Conservation (phyloP, 768 basidiomycete species). For the Russula earlei region DNA sequence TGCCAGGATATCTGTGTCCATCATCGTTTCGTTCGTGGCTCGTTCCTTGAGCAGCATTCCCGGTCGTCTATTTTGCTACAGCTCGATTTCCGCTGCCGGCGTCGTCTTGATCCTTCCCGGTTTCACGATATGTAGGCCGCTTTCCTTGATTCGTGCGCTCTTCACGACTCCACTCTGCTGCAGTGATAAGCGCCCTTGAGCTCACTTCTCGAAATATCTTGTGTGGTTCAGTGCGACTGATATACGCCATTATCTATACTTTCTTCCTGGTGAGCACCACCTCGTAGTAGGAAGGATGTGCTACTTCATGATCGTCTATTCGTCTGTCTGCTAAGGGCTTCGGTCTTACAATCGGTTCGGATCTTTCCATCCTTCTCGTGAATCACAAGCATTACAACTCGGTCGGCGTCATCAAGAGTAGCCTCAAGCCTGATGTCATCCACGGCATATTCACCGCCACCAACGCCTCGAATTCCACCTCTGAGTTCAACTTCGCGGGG, state of each 20-base stretch:
- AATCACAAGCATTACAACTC: constrained; percentile 44
- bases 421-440: constrained; percentile 24
- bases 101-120: constrained; percentile 88
- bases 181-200: constrained; percentile 72
- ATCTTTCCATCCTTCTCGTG: constrained; percentile 58
- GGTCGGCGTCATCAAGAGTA: constrained; percentile 26
- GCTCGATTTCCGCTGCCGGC: constrained; percentile 80
- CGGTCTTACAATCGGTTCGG: constrained; percentile 75
- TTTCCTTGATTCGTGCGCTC: neutral
- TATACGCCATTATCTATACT: constrained; percentile 81
- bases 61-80: constrained; percentile 76
- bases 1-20: constrained; percentile 70
- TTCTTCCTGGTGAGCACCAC: constrained; percentile 53
- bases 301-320: neutral
- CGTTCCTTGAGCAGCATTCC: constrained; percentile 69
- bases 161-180: neutral
- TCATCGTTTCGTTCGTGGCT: constrained; percentile 76
- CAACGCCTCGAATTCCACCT: constrained; percentile 21
- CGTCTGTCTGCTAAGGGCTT: constrained; percentile 51
- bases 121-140: constrained; percentile 62
- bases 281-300: neutral
- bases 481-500: constrained; percentile 22
- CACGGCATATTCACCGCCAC: constrained; percentile 48
- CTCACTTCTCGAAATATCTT: constrained; percentile 73
- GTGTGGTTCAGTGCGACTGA: constrained; percentile 73